Evolutionary conservation across 257 asterid species (phyloP).

Genomic region (Plantago elongata): DNA sequence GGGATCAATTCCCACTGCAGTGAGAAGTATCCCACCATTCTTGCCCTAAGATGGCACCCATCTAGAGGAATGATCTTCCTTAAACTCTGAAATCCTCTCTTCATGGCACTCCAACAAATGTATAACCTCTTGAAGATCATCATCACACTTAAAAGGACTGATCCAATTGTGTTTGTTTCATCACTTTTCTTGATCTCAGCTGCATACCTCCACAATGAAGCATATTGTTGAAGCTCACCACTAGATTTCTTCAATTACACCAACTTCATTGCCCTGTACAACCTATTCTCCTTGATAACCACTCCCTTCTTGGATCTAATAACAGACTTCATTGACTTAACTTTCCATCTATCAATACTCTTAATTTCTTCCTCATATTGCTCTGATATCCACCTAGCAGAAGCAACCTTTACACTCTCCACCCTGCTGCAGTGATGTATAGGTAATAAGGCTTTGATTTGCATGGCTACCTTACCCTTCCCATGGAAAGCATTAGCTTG

Average conservation of each 20-base stretch:
- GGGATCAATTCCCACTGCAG: not conserved
- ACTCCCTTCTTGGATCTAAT: not conserved
- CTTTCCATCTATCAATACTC: not conserved
- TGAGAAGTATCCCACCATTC: not conserved
- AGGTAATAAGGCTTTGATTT: not conserved
- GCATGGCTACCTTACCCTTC: not conserved
- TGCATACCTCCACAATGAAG: not conserved
- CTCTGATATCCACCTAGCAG: not conserved
- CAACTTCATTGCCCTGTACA: constrained; percentile 5
- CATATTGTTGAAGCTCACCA: not conserved
- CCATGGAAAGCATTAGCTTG: not conserved
- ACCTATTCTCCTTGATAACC: not conserved
- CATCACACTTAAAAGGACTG: no score
- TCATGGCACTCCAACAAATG: no score
- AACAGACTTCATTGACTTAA: not conserved
- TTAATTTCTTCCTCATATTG: not conserved
- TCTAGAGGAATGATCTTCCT: not conserved
- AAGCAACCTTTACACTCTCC: not conserved
- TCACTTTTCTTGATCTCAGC: not conserved
- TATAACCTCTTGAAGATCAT: no score
- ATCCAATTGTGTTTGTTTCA: not conserved
- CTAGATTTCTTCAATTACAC: not conserved
- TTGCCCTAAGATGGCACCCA: not conserved
- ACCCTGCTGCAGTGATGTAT: not conserved
- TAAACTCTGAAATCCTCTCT: no score